These are phyloP conservation scores for Solanum sparsipilum DNA, from an alignment of 257 asterid genomes.

Conservation along the genomic window DNA sequence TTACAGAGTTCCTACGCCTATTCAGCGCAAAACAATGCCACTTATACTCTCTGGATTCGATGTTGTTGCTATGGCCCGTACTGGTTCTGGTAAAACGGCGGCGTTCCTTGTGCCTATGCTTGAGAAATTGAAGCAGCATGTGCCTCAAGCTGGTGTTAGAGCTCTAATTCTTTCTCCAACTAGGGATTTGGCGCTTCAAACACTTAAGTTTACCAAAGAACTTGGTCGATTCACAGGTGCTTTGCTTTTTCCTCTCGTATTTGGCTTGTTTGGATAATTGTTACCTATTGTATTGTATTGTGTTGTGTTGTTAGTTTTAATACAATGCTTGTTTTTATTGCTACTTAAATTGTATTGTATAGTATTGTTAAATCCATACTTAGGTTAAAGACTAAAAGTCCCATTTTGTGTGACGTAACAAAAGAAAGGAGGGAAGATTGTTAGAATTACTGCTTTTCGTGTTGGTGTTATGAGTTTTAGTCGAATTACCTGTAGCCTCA, in stretches of 20 bases:
- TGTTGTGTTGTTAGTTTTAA: too few relatives aligned
- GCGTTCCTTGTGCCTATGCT: conserved; percentile 92
- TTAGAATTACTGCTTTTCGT: neutral
- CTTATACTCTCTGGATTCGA: conserved; percentile 61
- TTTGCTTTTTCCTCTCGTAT: neutral
- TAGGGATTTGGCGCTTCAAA: conserved; percentile 92
- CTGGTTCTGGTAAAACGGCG: conserved; percentile 94
- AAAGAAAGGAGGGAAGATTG: neutral
- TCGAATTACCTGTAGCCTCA: neutral
- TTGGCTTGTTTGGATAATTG: neutral
- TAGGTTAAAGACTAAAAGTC: neutral
- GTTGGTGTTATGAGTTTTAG: neutral
- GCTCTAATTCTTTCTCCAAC: conserved; percentile 88
- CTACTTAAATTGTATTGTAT: too few relatives aligned
- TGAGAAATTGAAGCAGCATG: conserved; percentile 76
- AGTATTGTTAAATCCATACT: neutral
- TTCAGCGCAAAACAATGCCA: conserved; percentile 90
- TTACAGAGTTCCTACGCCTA: conserved; percentile 85
- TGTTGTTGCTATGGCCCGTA: conserved; percentile 97
- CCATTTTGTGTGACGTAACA: neutral
- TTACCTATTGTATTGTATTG: neutral
- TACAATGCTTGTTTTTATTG: neutral
- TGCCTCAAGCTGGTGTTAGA: conserved; percentile 85
- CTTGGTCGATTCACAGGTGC: conserved; percentile 82
- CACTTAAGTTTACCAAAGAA: conserved; percentile 65